These are phyloP conservation scores for Penicillium sp. DNA, from an alignment of 2,329 filamentous ascomycete species.

Conservation along the genomic window DNA sequence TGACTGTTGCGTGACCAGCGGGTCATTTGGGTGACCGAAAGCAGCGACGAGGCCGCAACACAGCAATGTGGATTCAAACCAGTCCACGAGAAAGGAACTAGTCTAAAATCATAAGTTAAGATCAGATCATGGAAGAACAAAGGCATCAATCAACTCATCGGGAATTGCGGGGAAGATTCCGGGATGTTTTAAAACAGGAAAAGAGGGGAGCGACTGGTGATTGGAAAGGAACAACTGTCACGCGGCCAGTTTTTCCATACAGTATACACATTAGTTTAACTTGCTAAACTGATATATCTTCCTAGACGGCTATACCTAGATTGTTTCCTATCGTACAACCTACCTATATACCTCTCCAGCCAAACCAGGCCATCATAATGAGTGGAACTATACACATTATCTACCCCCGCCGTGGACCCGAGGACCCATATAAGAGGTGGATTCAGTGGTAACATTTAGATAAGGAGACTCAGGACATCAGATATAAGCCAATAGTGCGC, in stretches of 20 bases:
- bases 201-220: constrained; percentile 7
- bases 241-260: constrained; percentile 8
- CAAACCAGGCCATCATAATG: neutral
- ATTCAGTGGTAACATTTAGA: neutral
- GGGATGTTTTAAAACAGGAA: neutral
- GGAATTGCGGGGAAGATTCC: constrained; percentile 12
- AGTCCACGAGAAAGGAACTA: neutral
- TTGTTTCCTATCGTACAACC: neutral
- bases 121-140: neutral
- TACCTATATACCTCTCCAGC: neutral
- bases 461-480: neutral
- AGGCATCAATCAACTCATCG: neutral
- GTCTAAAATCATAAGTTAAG: neutral
- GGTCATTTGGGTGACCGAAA: constrained; percentile 23
- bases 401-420: neutral
- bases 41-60: constrained; percentile 12
- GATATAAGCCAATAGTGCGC: neutral
- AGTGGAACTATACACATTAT: neutral
- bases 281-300: neutral
- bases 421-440: neutral
- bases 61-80: neutral
- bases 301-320: neutral
- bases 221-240: constrained; percentile 12
- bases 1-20: constrained; percentile 22
- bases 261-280: neutral